A percentile compares a stretch with the other conserved stretches of the same genome.
phyloP scores from a whole-genome alignment of 495 filamentous ascomycete genomes.

The Penicillium ochrochloron region DNA sequence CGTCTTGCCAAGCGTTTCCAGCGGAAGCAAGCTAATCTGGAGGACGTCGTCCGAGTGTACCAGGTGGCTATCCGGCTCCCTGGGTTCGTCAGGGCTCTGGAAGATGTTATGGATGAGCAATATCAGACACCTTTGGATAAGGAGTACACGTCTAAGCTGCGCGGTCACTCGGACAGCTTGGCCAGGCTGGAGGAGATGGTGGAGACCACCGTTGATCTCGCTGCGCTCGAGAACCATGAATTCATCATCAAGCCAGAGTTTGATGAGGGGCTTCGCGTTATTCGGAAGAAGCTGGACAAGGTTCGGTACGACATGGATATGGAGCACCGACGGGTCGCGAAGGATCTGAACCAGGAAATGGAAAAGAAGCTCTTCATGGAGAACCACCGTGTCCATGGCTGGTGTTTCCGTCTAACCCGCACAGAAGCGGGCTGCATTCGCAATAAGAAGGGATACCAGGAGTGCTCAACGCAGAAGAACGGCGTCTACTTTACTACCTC shows the following conservation, averaged over 20 bases:
- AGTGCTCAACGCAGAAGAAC: slow-evolving; percentile 98
- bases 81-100: slow-evolving; percentile 84
- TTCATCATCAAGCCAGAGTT: slow-evolving; percentile 99
- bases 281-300: slow-evolving; percentile 89
- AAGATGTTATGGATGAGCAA: slow-evolving; percentile 92
- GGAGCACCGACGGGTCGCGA: slow-evolving; percentile 76
- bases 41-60: slow-evolving; percentile 94
- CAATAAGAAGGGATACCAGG: slow-evolving; percentile 85
- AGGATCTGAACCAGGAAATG: slow-evolving; percentile 87
- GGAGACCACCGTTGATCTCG: slow-evolving; percentile 95
- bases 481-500: slow-evolving; percentile 97
- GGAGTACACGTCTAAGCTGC: slow-evolving; percentile 85
- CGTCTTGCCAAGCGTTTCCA: slow-evolving; percentile 94
- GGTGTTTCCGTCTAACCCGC: slow-evolving; percentile 93
- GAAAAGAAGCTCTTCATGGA: slow-evolving; percentile 99
- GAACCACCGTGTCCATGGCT: slow-evolving; percentile 93
- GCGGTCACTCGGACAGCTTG: slow-evolving; percentile 75
- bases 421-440: slow-evolving; percentile 92
- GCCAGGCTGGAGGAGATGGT: slow-evolving; percentile 96
- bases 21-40: slow-evolving; percentile 83
- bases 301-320: slow-evolving; percentile 79
- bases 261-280: slow-evolving; percentile 83
- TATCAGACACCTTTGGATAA: slow-evolving; percentile 87
- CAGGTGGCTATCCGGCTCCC: slow-evolving; percentile 92
- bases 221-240: slow-evolving; percentile 94